A percentile compares a stretch with the other conserved stretches of the same genome.
These are phyloP conservation scores for Phaeotremella fagi DNA, from an alignment of 768 basidiomycete genomes.

Conservation along the genomic window DNA sequence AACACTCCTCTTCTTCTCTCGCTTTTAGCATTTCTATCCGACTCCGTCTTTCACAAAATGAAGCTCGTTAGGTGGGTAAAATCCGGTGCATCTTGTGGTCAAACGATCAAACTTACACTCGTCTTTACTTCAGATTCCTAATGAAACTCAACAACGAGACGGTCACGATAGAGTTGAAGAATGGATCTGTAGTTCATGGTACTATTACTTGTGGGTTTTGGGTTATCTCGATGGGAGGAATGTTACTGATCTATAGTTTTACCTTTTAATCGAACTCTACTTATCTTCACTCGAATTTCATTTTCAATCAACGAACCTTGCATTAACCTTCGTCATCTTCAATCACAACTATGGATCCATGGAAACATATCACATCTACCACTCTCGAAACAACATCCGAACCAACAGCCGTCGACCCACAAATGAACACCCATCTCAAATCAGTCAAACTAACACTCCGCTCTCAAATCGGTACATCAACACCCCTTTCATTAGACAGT, in stretches of 20 bases:
- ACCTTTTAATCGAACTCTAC: too few species aligned
- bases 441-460: constrained; percentile 94
- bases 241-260: not conserved
- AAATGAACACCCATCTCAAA: constrained; percentile 99
- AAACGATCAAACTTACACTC: not conserved
- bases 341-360: too few species aligned
- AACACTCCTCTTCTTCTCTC: constrained; percentile 1
- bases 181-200: constrained; percentile 89
- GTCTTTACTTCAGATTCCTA: constrained; percentile 63
- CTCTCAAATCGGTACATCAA: constrained; percentile 51
- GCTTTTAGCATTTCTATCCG: too few species aligned
- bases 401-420: constrained; percentile 85
- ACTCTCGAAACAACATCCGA: not conserved
- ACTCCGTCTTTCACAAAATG: constrained; percentile 54
- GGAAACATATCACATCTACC: not conserved
- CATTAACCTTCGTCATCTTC: too few species aligned
- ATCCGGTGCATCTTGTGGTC: not conserved
- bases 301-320: not conserved
- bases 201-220: constrained; percentile 80
- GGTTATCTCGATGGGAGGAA: not conserved
- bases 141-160: constrained; percentile 99
- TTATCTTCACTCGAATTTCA: constrained; percentile 1
- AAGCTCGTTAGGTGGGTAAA: constrained; percentile 73
- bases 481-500: constrained; percentile 72
- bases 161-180: constrained; percentile 95